phyloP scores from a whole-genome alignment of 169 alveolate genomes.

The Cryptosporidium parvum region DNA sequence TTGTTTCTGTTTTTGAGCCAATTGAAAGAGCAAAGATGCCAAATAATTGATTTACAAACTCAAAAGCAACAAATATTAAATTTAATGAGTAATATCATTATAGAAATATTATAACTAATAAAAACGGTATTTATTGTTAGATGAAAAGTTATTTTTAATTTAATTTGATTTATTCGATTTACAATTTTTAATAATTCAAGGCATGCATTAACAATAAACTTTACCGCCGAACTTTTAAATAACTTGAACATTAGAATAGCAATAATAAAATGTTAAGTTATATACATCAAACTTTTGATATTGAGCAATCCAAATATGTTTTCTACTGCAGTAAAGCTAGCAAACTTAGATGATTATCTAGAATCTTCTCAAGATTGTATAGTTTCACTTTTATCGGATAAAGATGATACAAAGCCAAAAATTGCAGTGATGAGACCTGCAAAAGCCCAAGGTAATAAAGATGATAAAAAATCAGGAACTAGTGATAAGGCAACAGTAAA shows the following conservation, averaged over 20 bases:
- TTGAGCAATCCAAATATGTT: conserved; percentile 71
- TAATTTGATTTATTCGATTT: not conserved
- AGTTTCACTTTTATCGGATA: conserved; percentile 81
- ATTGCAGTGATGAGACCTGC: conserved; percentile 35
- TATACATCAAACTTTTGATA: not conserved
- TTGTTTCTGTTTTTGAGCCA: conserved; percentile 71
- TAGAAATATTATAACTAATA: not conserved
- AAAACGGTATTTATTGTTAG: not conserved
- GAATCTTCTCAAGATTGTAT: conserved; percentile 89
- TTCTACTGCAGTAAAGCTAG: conserved; percentile 85
- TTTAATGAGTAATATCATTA: not conserved
- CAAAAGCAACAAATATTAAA: not conserved
- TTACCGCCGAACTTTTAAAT: conserved; percentile 1
- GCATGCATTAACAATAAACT: not conserved
- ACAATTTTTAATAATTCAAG: not conserved
- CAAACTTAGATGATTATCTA: conserved; percentile 87
- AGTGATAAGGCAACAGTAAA: conserved; percentile 84
- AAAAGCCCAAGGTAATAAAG: not conserved
- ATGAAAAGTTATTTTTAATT: not conserved
- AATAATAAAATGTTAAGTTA: not conserved
- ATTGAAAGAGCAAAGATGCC: conserved; percentile 73
- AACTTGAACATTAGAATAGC: not conserved
- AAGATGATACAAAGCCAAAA: conserved; percentile 68
- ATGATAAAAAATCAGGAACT: conserved; percentile 3
- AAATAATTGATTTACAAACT: not conserved